A percentile compares a stretch with the other conserved stretches of the same genome.
Conservation (phyloP, 2,329 filamentous ascomycete genomes). For the Orbilia oligospora region DNA sequence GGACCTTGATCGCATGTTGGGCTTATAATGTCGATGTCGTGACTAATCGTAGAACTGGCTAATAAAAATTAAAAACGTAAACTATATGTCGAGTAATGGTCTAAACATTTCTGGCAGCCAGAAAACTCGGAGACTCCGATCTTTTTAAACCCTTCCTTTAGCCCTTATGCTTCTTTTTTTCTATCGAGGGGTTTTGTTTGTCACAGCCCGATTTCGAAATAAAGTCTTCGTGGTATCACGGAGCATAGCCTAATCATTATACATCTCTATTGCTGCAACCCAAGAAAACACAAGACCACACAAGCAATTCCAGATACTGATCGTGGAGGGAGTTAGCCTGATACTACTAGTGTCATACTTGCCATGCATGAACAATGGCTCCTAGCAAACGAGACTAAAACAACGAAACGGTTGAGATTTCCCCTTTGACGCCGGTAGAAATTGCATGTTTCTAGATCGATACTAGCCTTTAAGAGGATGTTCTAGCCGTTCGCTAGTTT, state of each 20-base stretch:
- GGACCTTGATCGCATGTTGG: conserved; percentile 29
- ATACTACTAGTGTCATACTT: conserved; percentile 1
- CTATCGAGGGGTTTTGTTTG: not conserved
- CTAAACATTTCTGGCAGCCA: not conserved
- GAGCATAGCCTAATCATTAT: conserved; percentile 1
- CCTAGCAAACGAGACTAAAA: conserved; percentile 6
- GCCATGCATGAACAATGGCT: conserved; percentile 15
- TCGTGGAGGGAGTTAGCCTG: conserved; percentile 9
- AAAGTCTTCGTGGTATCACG: conserved; percentile 18
- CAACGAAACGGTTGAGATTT: conserved; percentile 20
- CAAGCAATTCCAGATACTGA: conserved; percentile 10
- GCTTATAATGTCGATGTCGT: not conserved
- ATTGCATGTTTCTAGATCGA: not conserved
- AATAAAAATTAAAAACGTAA: not conserved
- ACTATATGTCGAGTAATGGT: not conserved
- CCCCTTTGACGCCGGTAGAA: conserved; percentile 13
- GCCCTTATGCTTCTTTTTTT: not conserved
- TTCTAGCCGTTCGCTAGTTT: conserved; percentile 15
- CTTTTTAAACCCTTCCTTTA: not conserved
- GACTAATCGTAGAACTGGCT: not conserved
- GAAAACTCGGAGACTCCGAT: not conserved
- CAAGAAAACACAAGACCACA: conserved; percentile 22
- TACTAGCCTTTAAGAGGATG: not conserved
- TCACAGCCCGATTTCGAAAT: conserved; percentile 22
- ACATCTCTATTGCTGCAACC: conserved; percentile 7